These are phyloP conservation scores for Nemania sp. DNA, from an alignment of 2,329 filamentous ascomycete genomes.

Conservation along the genomic window DNA sequence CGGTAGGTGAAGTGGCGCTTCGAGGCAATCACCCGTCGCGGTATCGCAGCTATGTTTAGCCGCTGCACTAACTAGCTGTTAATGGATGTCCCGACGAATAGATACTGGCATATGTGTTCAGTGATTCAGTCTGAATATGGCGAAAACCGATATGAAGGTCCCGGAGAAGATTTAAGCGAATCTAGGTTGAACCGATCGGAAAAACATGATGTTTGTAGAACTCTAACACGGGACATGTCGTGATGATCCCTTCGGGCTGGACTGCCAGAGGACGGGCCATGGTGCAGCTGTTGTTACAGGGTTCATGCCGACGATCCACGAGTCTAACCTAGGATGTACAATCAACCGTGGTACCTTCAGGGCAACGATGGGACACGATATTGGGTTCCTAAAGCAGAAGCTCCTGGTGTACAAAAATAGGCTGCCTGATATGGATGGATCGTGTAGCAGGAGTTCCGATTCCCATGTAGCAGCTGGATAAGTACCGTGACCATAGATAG, in stretches of 20 bases:
- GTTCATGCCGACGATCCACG: not conserved
- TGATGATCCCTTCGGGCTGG: not conserved
- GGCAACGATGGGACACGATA: slow-evolving; percentile 14
- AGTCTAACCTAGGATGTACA: not conserved
- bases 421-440: slow-evolving; percentile 5
- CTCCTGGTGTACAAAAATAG: slow-evolving; percentile 9
- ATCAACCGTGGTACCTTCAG: not conserved
- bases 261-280: not conserved
- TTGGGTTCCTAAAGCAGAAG: slow-evolving; percentile 5
- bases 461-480: not conserved
- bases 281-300: not conserved
- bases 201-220: not conserved
- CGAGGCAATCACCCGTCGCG: slow-evolving; percentile 3
- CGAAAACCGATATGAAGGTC: not conserved
- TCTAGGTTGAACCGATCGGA: not conserved
- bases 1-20: not conserved
- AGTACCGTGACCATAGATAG: not conserved
- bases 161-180: not conserved
- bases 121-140: no score
- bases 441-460: slow-evolving; percentile 14
- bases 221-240: not conserved
- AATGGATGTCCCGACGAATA: not conserved
- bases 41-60: slow-evolving; percentile 14
- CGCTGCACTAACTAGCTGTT: not conserved
- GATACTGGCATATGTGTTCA: no score